Percentiles rank a stretch among this genome's conserved stretches.
Conservation (phyloP, 805 yeast genomes). For the Spathaspora sp. region DNA sequence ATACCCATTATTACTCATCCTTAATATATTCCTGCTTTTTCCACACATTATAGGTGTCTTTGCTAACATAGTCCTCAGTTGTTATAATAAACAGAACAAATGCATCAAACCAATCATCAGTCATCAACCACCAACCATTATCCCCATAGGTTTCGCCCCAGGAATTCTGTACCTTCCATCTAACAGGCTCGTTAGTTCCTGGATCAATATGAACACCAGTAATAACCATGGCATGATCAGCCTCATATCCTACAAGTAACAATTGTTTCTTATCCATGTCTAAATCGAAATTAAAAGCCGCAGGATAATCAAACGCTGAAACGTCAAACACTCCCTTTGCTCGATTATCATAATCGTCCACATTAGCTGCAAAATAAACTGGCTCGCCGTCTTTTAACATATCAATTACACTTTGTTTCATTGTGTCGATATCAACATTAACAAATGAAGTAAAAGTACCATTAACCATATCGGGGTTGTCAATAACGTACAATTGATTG, state of each 20-base stretch:
- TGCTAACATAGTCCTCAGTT: slow-evolving; percentile 31
- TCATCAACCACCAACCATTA: slow-evolving; percentile 41
- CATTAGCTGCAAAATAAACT: slow-evolving; percentile 85
- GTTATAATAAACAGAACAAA: slow-evolving; percentile 42
- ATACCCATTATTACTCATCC: too few relatives aligned
- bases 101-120: slow-evolving; percentile 43
- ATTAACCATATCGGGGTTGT: slow-evolving; percentile 67
- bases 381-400: slow-evolving; percentile 73
- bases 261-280: slow-evolving; percentile 62
- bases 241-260: slow-evolving; percentile 50
- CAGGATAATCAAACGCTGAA: slow-evolving; percentile 4
- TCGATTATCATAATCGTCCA: slow-evolving; percentile 69
- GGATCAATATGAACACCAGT: slow-evolving; percentile 77
- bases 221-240: slow-evolving; percentile 87
- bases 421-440: slow-evolving; percentile 58
- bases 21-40: slow-evolving; percentile 5
- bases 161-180: slow-evolving; percentile 45
- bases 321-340: slow-evolving; percentile 70
- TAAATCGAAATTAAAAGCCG: slow-evolving; percentile 50
- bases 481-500: slow-evolving; percentile 63
- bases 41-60: slow-evolving; percentile 33
- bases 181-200: slow-evolving; percentile 24
- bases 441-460: slow-evolving; percentile 66
- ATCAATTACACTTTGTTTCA: slow-evolving; percentile 60
- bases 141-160: slow-evolving; percentile 42